Percentiles rank a stretch among this genome's conserved stretches.
Conservation (phyloP, 441 rosid genomes). For the Dalechampia spathulata region DNA sequence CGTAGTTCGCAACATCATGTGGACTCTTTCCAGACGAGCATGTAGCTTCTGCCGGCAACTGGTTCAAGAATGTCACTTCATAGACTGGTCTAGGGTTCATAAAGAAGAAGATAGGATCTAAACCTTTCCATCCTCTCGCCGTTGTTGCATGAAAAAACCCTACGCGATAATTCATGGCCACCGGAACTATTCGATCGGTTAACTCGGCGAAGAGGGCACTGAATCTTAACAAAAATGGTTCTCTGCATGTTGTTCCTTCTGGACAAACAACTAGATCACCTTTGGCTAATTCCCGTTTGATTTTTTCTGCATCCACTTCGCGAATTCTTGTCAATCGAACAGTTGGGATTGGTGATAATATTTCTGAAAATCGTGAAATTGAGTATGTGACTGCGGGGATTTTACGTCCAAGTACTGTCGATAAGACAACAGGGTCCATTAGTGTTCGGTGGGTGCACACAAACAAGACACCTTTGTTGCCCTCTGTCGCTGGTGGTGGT, state of each 20-base stretch:
- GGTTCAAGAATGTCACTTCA: conserved; percentile 85
- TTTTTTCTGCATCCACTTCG: conserved; percentile 51
- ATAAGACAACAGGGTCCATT: conserved; percentile 82
- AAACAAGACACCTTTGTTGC: conserved; percentile 55
- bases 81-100: conserved; percentile 92
- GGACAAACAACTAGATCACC: conserved; percentile 84
- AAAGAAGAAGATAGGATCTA: conserved; percentile 85
- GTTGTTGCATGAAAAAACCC: conserved; percentile 96
- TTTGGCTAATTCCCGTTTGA: conserved; percentile 42
- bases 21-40: conserved; percentile 89
- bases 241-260: conserved; percentile 90
- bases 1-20: conserved; percentile 82
- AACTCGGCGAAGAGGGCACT: conserved; percentile 82
- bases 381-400: conserved; percentile 93
- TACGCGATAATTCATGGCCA: conserved; percentile 83
- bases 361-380: conserved; percentile 66
- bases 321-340: conserved; percentile 67
- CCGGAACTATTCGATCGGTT: conserved; percentile 76
- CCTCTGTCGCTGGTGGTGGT: conserved; percentile 37
- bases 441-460: conserved; percentile 88
- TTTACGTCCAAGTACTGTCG: conserved; percentile 51
- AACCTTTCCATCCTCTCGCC: conserved; percentile 79
- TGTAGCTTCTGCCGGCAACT: conserved; percentile 68
- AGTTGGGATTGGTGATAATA: conserved; percentile 80
- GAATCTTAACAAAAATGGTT: conserved; percentile 76